Evolutionary conservation across 2,329 filamentous ascomycete genomes (phyloP), one percentile per base, ranked within the genome.

Genomic region (Claviceps digitariae): DNA sequence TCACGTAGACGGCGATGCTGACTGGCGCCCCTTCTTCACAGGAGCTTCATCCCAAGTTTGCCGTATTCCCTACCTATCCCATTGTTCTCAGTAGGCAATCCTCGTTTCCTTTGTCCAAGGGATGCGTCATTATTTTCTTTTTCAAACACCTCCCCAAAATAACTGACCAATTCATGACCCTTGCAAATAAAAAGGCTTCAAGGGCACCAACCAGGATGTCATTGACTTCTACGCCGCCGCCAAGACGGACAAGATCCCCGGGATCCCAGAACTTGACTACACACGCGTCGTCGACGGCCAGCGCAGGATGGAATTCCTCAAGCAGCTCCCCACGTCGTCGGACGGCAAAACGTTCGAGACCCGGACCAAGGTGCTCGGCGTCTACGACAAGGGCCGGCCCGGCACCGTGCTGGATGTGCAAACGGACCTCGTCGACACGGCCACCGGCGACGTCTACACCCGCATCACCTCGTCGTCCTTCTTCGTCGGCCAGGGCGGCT

Each of bases 301-400:
- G 75, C 86, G 89, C 62, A 82, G 82, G 64, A 80, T 94, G 58
- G 78, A 84, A 54, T 84, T 93, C 69, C 71, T 87, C 67, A 88
- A 88, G 71, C 81, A 83, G 8, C 75, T 95, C 4, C 89, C 89
- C 13, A 70, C 83, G 0, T 79, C 79, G 7, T 90, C 84, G 41
- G 82, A 75, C 12, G 88, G 87, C 56, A 75, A 75, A 58, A 81
- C 78, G 58, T 93, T 94, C 67, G 85, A 93, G 74, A 71, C 87
- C 57, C 79, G 86, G 60, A 82, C 77, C 63, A 90, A 85, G 66
- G 86, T 94, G 25, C 68, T 94, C 21, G 89, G 88, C 50, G 86
- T 94, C 40, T 94, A 93, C 68, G 89, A 95, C 73, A 95, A 94
- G 75, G 89, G 89, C 62, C 86, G 87, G 60, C 80, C 87, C 0